Percentiles rank a stretch among this genome's conserved stretches.
Evolutionary conservation across 2,329 filamentous ascomycete species (phyloP).

Genomic region (Beauveria pseudobassiana): DNA sequence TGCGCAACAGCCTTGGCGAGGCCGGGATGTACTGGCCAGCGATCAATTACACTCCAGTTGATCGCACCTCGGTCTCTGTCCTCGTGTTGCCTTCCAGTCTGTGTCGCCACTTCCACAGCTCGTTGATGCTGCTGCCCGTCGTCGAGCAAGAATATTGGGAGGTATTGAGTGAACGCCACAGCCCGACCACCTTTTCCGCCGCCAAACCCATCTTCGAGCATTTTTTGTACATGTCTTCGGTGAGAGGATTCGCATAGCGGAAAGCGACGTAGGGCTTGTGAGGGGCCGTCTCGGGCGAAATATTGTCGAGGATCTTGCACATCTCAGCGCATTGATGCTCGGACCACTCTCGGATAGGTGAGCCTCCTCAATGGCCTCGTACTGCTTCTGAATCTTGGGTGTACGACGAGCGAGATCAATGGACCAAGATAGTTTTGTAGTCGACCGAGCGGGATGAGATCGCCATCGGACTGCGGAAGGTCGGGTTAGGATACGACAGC

Average conservation of each 20-base stretch:
- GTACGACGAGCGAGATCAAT: slow-evolving; percentile 81
- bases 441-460: slow-evolving; percentile 90
- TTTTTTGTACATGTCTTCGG: slow-evolving; percentile 82
- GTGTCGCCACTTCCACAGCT: slow-evolving; percentile 95
- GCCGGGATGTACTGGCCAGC: slow-evolving; percentile 89
- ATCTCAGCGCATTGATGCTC: slow-evolving; percentile 90
- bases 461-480: slow-evolving; percentile 66
- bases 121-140: slow-evolving; percentile 90
- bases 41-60: slow-evolving; percentile 94
- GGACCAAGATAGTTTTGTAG: slow-evolving; percentile 87
- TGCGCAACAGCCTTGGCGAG: slow-evolving; percentile 86
- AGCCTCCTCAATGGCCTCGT: slow-evolving; percentile 91
- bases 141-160: slow-evolving; percentile 98
- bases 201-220: slow-evolving; percentile 86
- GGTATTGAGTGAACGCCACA: slow-evolving; percentile 96
- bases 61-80: slow-evolving; percentile 56
- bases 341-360: slow-evolving; percentile 95
- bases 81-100: slow-evolving; percentile 71
- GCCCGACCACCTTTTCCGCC: slow-evolving; percentile 84
- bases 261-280: slow-evolving; percentile 98
- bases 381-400: slow-evolving; percentile 95
- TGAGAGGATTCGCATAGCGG: slow-evolving; percentile 87
- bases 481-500: slow-evolving; percentile 12
- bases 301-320: slow-evolving; percentile 92
- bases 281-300: slow-evolving; percentile 86